Evolutionary conservation across 805 yeast genomes (phyloP).

Genomic region (Barnettozyma salicaria): DNA sequence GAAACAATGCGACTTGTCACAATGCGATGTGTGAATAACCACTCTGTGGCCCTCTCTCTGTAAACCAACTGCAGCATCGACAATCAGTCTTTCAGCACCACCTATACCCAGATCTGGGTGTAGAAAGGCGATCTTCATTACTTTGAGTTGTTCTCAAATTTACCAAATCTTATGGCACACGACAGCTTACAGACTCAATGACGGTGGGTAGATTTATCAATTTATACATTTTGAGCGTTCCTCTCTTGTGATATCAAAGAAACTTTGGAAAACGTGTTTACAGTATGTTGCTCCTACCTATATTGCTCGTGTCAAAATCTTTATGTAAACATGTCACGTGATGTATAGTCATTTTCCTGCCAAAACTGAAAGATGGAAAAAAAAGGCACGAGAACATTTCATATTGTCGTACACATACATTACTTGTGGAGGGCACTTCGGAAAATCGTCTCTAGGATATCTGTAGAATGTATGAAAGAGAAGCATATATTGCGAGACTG

Average conservation of each 20-base stretch:
- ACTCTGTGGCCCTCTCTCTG: constrained; percentile 62
- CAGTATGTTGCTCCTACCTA: too few relatives aligned
- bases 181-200: background rate
- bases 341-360: too few relatives aligned
- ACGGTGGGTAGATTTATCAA: background rate
- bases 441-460: too few relatives aligned
- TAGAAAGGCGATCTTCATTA: constrained; percentile 66
- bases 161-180: too few relatives aligned
- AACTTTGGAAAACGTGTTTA: too few relatives aligned
- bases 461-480: constrained; percentile 44
- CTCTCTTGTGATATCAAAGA: too few relatives aligned
- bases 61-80: constrained; percentile 88
- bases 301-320: too few relatives aligned
- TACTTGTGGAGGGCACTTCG: background rate
- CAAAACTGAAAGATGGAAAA: too few relatives aligned
- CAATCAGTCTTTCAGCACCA: constrained; percentile 96
- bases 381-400: too few relatives aligned
- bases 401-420: background rate
- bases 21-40: constrained; percentile 79
- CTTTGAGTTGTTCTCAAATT: background rate
- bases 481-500: constrained; percentile 72
- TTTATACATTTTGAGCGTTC: background rate
- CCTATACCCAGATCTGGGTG: constrained; percentile 98
- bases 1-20: constrained; percentile 81
- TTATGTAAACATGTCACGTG: too few relatives aligned